phyloP scores from a whole-genome alignment of 2,329 filamentous ascomycete species.

The Pyrenophora seminiperda region DNA sequence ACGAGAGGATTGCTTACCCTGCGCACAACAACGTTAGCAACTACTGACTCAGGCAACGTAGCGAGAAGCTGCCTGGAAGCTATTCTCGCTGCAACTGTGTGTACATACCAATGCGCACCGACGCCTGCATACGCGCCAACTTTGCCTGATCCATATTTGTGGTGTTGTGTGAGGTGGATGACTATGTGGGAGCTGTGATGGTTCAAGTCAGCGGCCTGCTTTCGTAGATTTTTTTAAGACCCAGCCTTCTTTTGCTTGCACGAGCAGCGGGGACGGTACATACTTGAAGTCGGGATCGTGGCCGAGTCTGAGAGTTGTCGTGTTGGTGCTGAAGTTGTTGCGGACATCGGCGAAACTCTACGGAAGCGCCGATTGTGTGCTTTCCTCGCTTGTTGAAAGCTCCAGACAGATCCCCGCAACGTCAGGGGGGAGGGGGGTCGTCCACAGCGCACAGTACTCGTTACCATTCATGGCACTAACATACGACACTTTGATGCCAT shows the following conservation, averaged over 20 bases:
- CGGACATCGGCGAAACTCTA: conserved; percentile 29
- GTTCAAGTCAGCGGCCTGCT: conserved; percentile 25
- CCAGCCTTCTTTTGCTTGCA: conserved; percentile 9
- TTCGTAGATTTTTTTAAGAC: conserved; percentile 5
- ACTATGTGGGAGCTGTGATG: conserved; percentile 27
- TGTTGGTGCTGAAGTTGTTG: conserved; percentile 35
- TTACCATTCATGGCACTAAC: background rate
- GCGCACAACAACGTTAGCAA: conserved; percentile 27
- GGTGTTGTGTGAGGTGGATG: conserved; percentile 33
- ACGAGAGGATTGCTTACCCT: conserved; percentile 42
- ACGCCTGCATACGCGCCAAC: conserved; percentile 53
- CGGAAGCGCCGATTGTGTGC: conserved; percentile 35
- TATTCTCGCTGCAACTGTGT: background rate
- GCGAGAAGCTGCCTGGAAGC: background rate
- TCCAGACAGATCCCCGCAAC: conserved; percentile 20
- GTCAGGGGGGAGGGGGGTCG: conserved; percentile 9
- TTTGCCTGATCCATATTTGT: conserved; percentile 55
- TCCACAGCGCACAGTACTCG: background rate
- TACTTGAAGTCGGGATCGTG: conserved; percentile 36
- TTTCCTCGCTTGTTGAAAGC: conserved; percentile 30
- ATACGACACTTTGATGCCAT: too few species aligned
- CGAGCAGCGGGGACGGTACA: conserved; percentile 21
- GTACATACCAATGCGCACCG: conserved; percentile 52
- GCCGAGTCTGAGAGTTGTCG: conserved; percentile 29
- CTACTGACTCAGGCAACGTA: conserved; percentile 19